phyloP scores from a whole-genome alignment of 352 stramenopile species.

The Pythium rhizo-oryzae region DNA sequence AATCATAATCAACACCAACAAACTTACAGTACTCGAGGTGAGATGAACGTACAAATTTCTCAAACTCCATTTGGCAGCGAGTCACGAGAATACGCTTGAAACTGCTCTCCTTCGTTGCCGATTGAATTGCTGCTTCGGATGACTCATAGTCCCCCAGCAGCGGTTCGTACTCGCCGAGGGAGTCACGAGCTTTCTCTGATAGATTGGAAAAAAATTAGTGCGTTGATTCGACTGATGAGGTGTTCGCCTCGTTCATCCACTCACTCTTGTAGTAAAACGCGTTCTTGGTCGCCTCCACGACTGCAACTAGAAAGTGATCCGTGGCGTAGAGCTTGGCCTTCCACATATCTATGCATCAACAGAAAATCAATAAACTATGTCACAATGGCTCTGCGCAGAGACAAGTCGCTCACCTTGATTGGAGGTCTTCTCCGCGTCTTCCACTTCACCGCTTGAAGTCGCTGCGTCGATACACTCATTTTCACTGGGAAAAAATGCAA shows the following conservation, averaged over 20 bases:
- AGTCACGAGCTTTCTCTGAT: conserved; percentile 50
- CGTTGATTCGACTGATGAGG: background rate
- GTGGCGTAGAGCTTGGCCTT: conserved; percentile 45
- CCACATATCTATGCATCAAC: conserved; percentile 20
- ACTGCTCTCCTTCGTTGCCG: conserved; percentile 46
- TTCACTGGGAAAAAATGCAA: conserved; percentile 2
- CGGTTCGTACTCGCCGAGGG: conserved; percentile 65
- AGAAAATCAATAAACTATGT: background rate
- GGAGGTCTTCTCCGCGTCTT: conserved; percentile 1
- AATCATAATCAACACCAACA: background rate
- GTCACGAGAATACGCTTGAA: conserved; percentile 82
- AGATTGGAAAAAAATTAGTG: no score
- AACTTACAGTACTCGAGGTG: background rate
- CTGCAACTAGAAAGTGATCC: conserved; percentile 41
- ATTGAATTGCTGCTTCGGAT: conserved; percentile 44
- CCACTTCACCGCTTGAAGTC: background rate
- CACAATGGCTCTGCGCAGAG: no score
- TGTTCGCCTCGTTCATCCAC: background rate
- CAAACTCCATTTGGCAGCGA: conserved; percentile 81
- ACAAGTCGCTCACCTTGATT: conserved; percentile 13
- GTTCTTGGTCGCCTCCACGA: conserved; percentile 47
- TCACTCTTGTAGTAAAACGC: conserved; percentile 68
- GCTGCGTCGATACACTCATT: conserved; percentile 42
- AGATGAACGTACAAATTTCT: conserved; percentile 54
- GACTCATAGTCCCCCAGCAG: conserved; percentile 66